phyloP scores from a whole-genome alignment of 2,329 filamentous ascomycete species.

The Cladobotryum protrusum region DNA sequence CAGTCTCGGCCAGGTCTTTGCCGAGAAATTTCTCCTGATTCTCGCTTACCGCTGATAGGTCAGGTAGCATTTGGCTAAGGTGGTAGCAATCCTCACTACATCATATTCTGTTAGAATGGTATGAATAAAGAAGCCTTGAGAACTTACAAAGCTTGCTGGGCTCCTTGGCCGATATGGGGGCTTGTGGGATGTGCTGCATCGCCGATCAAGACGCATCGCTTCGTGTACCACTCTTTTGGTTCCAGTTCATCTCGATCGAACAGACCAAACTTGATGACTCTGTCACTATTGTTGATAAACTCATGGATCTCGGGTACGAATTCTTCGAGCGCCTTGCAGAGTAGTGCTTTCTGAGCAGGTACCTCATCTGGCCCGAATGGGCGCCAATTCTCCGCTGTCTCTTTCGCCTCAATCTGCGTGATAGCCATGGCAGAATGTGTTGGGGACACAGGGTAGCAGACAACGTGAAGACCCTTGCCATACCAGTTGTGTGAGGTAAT shows the following conservation, averaged over 20 bases:
- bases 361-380: conserved; percentile 16
- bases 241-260: conserved; percentile 20
- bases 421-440: conserved; percentile 19
- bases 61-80: conserved; percentile 8
- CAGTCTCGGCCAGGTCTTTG: conserved; percentile 2
- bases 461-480: conserved; percentile 18
- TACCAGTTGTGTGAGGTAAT: conserved; percentile 20
- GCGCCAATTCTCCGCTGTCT: conserved; percentile 20
- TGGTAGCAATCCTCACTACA: conserved; percentile 14
- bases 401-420: conserved; percentile 16
- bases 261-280: conserved; percentile 21
- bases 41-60: conserved; percentile 1
- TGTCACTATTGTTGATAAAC: conserved; percentile 16
- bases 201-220: conserved; percentile 18
- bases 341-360: conserved; percentile 10
- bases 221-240: conserved; percentile 17
- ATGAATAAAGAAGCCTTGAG: too few relatives aligned
- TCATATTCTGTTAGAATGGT: not conserved
- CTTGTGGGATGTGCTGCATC: conserved; percentile 22
- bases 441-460: conserved; percentile 18
- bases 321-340: conserved; percentile 12
- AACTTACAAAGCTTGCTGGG: conserved; percentile 18
- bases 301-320: conserved; percentile 16
- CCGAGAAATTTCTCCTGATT: conserved; percentile 2
- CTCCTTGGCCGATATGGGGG: conserved; percentile 21